Percentiles rank a stretch among this genome's conserved stretches.
These are phyloP conservation scores for Lentinula aciculospora DNA, from an alignment of 768 basidiomycete genomes.

Conservation along the genomic window DNA sequence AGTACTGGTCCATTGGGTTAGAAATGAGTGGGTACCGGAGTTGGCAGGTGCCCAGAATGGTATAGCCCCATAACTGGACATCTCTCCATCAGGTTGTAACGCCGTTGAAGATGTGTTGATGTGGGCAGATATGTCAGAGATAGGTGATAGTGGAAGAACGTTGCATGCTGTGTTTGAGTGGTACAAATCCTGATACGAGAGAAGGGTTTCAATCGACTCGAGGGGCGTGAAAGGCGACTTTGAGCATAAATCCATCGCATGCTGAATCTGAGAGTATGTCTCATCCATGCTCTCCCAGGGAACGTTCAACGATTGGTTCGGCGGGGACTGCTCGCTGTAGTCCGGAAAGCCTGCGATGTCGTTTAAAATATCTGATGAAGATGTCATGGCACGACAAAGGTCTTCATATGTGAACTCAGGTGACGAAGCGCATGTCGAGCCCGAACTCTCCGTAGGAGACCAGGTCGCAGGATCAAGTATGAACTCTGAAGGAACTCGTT, in stretches of 20 bases:
- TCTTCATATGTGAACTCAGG: neutral
- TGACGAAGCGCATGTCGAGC: neutral
- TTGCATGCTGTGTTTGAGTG: neutral
- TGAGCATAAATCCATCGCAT: neutral
- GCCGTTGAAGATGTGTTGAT: neutral
- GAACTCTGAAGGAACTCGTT: neutral
- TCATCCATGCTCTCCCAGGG: neutral
- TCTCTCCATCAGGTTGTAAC: neutral
- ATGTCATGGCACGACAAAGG: neutral
- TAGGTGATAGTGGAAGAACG: neutral
- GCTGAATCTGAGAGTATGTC: neutral
- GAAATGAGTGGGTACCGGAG: neutral
- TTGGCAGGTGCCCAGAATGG: neutral
- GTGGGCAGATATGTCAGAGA: neutral
- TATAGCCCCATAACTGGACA: neutral
- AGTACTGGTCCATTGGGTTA: neutral
- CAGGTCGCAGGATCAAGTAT: conserved; percentile 1
- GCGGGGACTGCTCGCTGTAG: neutral
- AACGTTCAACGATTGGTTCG: neutral
- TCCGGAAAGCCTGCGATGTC: neutral
- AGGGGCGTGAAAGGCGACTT: neutral
- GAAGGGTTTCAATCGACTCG: neutral
- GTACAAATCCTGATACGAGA: neutral
- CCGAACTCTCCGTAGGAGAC: neutral
- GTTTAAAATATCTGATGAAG: neutral